Percentiles rank a stretch among this genome's conserved stretches.
These are phyloP conservation scores for Elsinoe necatrix DNA, from an alignment of 2,329 filamentous ascomycete species.

Conservation along the genomic window DNA sequence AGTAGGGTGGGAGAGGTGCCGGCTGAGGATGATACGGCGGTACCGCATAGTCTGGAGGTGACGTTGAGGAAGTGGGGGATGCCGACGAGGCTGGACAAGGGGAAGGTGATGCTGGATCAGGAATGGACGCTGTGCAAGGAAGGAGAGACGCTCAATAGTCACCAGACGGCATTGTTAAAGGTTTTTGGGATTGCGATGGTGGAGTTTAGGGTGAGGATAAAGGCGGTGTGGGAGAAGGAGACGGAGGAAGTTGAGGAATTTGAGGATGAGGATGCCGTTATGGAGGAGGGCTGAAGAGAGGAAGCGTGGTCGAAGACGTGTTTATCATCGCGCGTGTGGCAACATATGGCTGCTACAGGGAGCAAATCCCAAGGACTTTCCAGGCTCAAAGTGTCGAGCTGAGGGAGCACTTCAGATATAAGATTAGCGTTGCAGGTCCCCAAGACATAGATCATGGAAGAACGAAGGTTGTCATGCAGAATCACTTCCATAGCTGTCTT, in stretches of 20 bases:
- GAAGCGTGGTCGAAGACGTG: background rate
- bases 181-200: slow-evolving; percentile 84
- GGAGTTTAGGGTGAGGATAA: slow-evolving; percentile 75
- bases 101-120: slow-evolving; percentile 70
- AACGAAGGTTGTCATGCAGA: slow-evolving; percentile 9
- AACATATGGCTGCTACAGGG: background rate
- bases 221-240: slow-evolving; percentile 46
- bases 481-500: slow-evolving; percentile 15
- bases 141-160: slow-evolving; percentile 75
- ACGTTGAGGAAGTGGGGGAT: slow-evolving; percentile 82
- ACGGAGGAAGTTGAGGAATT: slow-evolving; percentile 29
- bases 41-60: slow-evolving; percentile 83
- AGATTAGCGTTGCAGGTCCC: background rate
- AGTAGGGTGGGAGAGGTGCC: slow-evolving; percentile 70
- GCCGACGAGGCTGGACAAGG: slow-evolving; percentile 80
- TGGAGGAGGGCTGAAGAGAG: slow-evolving; percentile 24
- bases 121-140: slow-evolving; percentile 73
- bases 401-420: background rate
- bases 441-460: background rate
- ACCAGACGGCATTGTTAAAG: slow-evolving; percentile 90
- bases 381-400: slow-evolving; percentile 12
- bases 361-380: background rate
- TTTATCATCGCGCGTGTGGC: background rate
- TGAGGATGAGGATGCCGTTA: slow-evolving; percentile 21
- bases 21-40: slow-evolving; percentile 70